A percentile compares a stretch with the other conserved stretches of the same genome.
Evolutionary conservation across 139 green algal genomes (phyloP).

Genomic region (Deuterostichococcus epilithicus): DNA sequence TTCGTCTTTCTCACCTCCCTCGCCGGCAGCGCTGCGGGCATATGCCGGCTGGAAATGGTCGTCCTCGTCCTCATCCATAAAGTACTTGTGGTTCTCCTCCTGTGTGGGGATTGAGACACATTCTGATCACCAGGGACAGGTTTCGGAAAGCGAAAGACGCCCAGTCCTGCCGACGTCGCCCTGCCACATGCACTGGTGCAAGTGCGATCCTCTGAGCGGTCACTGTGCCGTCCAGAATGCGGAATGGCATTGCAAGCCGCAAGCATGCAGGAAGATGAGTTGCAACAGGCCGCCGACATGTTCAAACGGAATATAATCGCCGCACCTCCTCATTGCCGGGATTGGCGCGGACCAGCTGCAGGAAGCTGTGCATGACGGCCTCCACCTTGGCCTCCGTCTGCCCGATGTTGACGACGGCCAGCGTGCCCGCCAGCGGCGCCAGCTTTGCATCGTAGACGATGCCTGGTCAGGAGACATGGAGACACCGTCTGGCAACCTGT

Average conservation of each 20-base stretch:
- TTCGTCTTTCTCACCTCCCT: neutral
- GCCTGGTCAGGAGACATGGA: neutral
- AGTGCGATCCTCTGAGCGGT: too few species aligned
- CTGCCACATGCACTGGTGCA: too few species aligned
- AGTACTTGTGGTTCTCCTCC: neutral
- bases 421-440: conserved; percentile 15
- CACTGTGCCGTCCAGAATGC: too few species aligned
- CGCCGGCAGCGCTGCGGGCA: too few species aligned
- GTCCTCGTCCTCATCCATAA: neutral
- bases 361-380: conserved; percentile 4
- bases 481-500: neutral
- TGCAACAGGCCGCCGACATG: neutral
- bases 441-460: conserved; percentile 9
- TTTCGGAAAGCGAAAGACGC: neutral
- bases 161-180: too few species aligned
- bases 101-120: neutral
- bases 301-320: too few species aligned
- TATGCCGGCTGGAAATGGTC: neutral
- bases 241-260: too few species aligned
- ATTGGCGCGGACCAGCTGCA: conserved; percentile 3
- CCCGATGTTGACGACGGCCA: conserved; percentile 20
- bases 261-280: too few species aligned
- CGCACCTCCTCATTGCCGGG: neutral
- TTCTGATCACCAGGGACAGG: too few species aligned
- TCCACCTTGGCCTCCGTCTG: conserved; percentile 25